Conservation (phyloP, 352 stramenopile species). For the Pythium phragmitis region DNA sequence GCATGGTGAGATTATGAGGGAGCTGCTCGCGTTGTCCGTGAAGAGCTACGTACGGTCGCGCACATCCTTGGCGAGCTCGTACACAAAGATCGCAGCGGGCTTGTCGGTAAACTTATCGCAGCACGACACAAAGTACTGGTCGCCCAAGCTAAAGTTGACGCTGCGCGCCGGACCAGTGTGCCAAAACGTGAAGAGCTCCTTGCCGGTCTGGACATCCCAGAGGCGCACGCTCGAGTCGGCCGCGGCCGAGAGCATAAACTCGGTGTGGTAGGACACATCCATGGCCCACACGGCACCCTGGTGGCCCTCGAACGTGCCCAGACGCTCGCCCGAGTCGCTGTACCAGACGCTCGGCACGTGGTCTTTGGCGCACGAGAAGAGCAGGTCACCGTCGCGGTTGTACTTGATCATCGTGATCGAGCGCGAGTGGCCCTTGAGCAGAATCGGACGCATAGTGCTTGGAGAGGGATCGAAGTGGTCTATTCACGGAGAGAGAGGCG, state of each 20-base stretch:
- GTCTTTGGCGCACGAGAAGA: slow-evolving; percentile 97
- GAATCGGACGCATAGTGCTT: slow-evolving; percentile 91
- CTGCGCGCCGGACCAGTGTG: slow-evolving; percentile 80
- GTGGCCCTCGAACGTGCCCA: slow-evolving; percentile 97
- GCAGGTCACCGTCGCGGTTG: slow-evolving; percentile 98
- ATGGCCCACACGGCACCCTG: slow-evolving; percentile 97
- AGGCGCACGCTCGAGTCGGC: slow-evolving; percentile 93
- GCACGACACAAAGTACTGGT: slow-evolving; percentile 83
- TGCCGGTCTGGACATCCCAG: slow-evolving; percentile 90
- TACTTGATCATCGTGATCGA: slow-evolving; percentile 99
- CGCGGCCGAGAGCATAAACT: slow-evolving; percentile 94
- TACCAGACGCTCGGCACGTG: slow-evolving; percentile 97
- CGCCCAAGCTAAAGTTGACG: slow-evolving; percentile 87
- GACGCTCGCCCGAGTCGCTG: slow-evolving; percentile 94
- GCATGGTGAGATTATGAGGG: slow-evolving; percentile 3
- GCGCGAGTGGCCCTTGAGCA: slow-evolving; percentile 99
- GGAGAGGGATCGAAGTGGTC: neutral
- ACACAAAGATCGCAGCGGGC: slow-evolving; percentile 75
- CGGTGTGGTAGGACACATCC: slow-evolving; percentile 93
- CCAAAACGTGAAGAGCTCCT: slow-evolving; percentile 84
- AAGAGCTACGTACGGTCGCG: slow-evolving; percentile 48
- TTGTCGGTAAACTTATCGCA: slow-evolving; percentile 85
- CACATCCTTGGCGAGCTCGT: slow-evolving; percentile 70
- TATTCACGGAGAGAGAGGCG: neutral
- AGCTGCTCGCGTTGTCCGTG: neutral